Conservation (phyloP, 169 alveolate species). For the Plasmodium gaboni region DNA sequence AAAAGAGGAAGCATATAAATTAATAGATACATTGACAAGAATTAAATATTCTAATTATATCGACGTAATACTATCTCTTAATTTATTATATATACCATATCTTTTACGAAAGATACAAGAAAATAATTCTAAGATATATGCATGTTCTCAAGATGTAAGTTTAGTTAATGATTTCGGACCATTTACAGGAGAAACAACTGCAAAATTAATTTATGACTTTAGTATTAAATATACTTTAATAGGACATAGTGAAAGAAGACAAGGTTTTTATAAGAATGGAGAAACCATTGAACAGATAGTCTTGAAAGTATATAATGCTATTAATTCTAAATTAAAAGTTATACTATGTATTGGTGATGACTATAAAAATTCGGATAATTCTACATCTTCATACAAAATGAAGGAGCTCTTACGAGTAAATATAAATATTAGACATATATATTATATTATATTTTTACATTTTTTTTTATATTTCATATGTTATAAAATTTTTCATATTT, state of each 20-base stretch:
- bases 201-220: conserved; percentile 78
- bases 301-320: conserved; percentile 43
- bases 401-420: conserved; percentile 41
- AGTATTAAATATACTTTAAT: conserved; percentile 40
- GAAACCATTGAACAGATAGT: conserved; percentile 55
- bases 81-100: conserved; percentile 67
- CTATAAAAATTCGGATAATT: not conserved
- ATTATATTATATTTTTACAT: not conserved
- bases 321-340: conserved; percentile 46
- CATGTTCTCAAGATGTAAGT: conserved; percentile 75
- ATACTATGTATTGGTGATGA: conserved; percentile 68
- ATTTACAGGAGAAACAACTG: conserved; percentile 86
- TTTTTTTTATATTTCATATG: not conserved
- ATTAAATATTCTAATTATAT: conserved; percentile 40
- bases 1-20: conserved; percentile 57
- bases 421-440: conserved; percentile 2
- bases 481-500: not conserved
- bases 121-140: conserved; percentile 52
- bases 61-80: conserved; percentile 50
- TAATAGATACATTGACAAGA: conserved; percentile 43
- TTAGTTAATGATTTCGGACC: conserved; percentile 80
- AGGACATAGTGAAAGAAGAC: conserved; percentile 71
- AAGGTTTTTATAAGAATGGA: conserved; percentile 32
- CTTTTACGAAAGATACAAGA: conserved; percentile 34
- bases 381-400: not conserved